Evolutionary conservation across 202 grass and related monocot genomes (phyloP).

Genomic region (Schoenoplectus tabernaemontani): DNA sequence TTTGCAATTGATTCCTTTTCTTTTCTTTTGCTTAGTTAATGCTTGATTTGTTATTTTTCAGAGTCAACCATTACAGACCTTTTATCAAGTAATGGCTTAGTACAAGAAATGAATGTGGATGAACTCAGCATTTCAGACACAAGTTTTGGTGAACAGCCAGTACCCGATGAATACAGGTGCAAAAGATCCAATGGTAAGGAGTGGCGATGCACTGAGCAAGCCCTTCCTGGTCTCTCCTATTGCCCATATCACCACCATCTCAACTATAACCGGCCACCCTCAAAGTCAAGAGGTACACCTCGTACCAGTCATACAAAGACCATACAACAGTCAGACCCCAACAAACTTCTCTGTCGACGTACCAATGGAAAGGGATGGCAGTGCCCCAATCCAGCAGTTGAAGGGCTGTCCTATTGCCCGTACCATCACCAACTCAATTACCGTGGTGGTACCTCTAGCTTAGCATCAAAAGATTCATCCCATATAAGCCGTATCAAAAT

Average conservation of each 20-base stretch:
- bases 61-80: conserved; percentile 10
- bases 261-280: conserved; percentile 11
- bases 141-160: neutral
- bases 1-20: neutral
- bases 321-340: neutral
- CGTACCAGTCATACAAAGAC: conserved; percentile 6
- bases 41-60: neutral
- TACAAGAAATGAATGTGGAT: neutral
- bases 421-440: conserved; percentile 26
- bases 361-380: conserved; percentile 29
- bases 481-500: conserved; percentile 5
- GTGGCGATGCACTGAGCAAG: conserved; percentile 54
- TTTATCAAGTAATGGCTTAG: neutral
- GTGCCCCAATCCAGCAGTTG: conserved; percentile 17
- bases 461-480: neutral
- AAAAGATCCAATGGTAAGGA: conserved; percentile 54
- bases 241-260: conserved; percentile 62
- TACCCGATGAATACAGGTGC: conserved; percentile 17
- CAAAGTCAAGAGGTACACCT: conserved; percentile 16
- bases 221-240: conserved; percentile 62
- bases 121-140: conserved; percentile 13
- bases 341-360: neutral
- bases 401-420: conserved; percentile 23
- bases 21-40: neutral
- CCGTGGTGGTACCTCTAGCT: conserved; percentile 1